phyloP scores from a whole-genome alignment of 2,329 filamentous ascomycete species.

The Diaporthe capsici region DNA sequence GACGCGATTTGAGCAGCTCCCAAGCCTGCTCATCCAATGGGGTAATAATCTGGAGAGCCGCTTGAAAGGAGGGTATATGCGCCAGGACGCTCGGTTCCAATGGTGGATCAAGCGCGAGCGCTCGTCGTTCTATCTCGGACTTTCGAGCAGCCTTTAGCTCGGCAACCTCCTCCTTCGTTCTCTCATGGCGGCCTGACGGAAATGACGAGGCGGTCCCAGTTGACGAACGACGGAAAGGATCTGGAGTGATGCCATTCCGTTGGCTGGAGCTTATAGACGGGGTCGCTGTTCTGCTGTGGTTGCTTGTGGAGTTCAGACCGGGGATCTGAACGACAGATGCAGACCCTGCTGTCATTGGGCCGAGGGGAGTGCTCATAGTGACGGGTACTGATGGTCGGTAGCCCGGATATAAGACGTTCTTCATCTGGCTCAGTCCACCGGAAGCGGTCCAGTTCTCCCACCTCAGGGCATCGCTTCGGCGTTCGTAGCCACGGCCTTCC shows the following conservation, averaged over 20 bases:
- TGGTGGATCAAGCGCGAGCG: constrained; percentile 75
- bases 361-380: neutral
- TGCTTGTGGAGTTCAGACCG: constrained; percentile 29
- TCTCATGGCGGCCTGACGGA: constrained; percentile 55
- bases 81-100: constrained; percentile 73
- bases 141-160: constrained; percentile 75
- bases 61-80: constrained; percentile 81
- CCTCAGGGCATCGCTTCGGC: constrained; percentile 72
- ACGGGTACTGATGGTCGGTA: constrained; percentile 34
- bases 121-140: constrained; percentile 80
- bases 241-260: constrained; percentile 36
- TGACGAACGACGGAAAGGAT: constrained; percentile 42
- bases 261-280: constrained; percentile 38
- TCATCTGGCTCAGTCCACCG: constrained; percentile 58
- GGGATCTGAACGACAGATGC: constrained; percentile 33
- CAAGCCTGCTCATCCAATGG: constrained; percentile 79
- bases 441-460: constrained; percentile 81
- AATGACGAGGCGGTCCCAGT: constrained; percentile 34
- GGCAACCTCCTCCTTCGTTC: constrained; percentile 73
- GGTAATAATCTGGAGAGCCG: constrained; percentile 77
- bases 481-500: constrained; percentile 71
- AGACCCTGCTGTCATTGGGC: neutral
- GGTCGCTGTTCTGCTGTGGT: constrained; percentile 20
- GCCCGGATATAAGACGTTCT: constrained; percentile 48
- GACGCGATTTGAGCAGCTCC: constrained; percentile 76